Percentiles rank a stretch among this genome's conserved stretches.
Evolutionary conservation across 2,329 filamentous ascomycete species (phyloP).

Genomic region (Stachybotrys chartarum): DNA sequence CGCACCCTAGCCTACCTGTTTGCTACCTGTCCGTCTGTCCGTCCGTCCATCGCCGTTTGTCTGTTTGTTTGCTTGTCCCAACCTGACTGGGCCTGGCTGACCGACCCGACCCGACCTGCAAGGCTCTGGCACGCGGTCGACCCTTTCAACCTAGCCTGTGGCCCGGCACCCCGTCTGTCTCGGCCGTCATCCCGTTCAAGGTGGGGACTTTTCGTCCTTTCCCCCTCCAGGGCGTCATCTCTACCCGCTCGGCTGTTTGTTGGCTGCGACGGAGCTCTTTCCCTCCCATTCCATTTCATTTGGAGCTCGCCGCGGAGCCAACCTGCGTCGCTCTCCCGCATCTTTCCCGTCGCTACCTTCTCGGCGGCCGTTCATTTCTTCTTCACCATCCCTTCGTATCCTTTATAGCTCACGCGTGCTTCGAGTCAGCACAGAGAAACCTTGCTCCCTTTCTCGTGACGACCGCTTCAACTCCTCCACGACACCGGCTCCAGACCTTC

Average conservation of each 20-base stretch:
- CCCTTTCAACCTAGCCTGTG: background rate
- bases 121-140: background rate
- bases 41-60: too few relatives aligned
- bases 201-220: constrained; percentile 17
- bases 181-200: constrained; percentile 23
- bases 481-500: background rate
- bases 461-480: background rate
- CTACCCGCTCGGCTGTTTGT: background rate
- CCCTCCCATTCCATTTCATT: background rate
- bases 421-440: background rate
- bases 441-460: background rate
- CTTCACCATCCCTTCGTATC: background rate
- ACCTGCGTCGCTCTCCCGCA: background rate
- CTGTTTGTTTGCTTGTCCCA: too few relatives aligned
- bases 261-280: background rate
- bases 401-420: background rate
- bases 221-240: background rate
- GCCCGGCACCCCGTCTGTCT: constrained; percentile 2
- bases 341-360: background rate
- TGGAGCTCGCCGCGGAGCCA: background rate
- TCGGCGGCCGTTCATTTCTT: background rate
- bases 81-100: background rate
- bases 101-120: background rate
- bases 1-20: too few relatives aligned
- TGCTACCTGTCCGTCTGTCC: too few relatives aligned